Percentiles rank a stretch among this genome's conserved stretches.
phyloP scores from a whole-genome alignment of 352 stramenopile species.

The Phytophthora rubi region DNA sequence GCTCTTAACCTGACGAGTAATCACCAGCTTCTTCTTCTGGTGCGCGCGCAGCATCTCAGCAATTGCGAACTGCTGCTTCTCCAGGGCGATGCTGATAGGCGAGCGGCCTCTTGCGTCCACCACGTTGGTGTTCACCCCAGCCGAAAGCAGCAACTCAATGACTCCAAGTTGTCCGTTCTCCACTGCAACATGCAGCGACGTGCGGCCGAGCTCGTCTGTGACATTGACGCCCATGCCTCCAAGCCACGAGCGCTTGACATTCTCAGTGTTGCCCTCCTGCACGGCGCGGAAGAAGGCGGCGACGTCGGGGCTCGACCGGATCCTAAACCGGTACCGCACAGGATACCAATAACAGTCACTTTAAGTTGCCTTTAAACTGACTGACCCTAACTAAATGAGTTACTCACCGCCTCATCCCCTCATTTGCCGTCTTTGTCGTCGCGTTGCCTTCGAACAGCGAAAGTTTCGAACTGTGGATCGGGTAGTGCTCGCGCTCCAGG shows the following conservation, averaged over 20 bases:
- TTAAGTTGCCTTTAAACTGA: slow-evolving; percentile 15
- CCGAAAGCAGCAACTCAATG: slow-evolving; percentile 79
- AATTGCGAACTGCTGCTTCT: slow-evolving; percentile 61
- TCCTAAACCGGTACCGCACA: slow-evolving; percentile 22
- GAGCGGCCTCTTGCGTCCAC: slow-evolving; percentile 64
- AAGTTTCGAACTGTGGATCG: slow-evolving; percentile 23
- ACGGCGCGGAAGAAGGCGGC: slow-evolving; percentile 65
- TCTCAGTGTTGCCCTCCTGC: slow-evolving; percentile 68
- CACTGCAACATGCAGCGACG: slow-evolving; percentile 80
- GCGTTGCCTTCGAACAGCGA: slow-evolving; percentile 24
- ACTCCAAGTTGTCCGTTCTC: slow-evolving; percentile 73
- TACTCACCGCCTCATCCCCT: slow-evolving; percentile 28
- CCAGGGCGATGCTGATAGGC: slow-evolving; percentile 70
- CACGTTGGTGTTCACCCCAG: slow-evolving; percentile 64
- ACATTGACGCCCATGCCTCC: slow-evolving; percentile 67
- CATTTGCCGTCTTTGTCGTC: background rate
- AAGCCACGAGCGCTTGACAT: slow-evolving; percentile 82
- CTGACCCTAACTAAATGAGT: background rate
- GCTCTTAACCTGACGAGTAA: slow-evolving; percentile 32
- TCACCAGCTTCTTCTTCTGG: slow-evolving; percentile 56
- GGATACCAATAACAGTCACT: background rate
- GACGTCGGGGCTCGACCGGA: slow-evolving; percentile 47
- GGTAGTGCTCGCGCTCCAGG: slow-evolving; percentile 49
- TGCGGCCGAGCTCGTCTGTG: slow-evolving; percentile 56
- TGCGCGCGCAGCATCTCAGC: slow-evolving; percentile 69